Evolutionary conservation across 2,329 filamentous ascomycete genomes (phyloP), one percentile per base, ranked within the genome.

Genomic region (Sporothrix inflata): DNA sequence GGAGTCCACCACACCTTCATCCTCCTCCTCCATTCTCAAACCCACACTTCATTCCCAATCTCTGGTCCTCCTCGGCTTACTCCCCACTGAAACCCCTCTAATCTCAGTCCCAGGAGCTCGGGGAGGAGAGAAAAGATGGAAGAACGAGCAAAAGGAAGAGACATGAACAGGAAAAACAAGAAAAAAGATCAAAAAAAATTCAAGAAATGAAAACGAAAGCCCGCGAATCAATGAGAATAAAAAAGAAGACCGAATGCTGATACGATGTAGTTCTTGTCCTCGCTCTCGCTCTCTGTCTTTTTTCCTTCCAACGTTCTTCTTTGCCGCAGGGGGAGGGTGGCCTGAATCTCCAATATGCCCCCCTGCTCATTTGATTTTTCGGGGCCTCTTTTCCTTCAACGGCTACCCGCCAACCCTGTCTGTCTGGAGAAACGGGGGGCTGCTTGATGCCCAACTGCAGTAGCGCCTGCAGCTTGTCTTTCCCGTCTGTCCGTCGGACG

Each of bases 351-450:
- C 16, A 34, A 40, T 19, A 16, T 21, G 19, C 38, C 49, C 34
- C 34, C 30, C 61, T 67, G 60, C 19, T 65, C 47, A 66, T 67
- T 51, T n/a, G 21, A 47, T 51, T 61, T 47, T 49, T 51, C 49
- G 11, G 24, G 19, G 30, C 34, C 57, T 8, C 57, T 47, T 55
- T 55, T 30, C 63, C 51, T 71, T 68, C 51, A 71, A 71, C 70
- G 63, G 70, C 63, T 71, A 55, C 70, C 63, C 70, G 70, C 51
- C 42, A 51, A 71, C 63, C 70, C 70, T 71, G 70, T 30, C 21
- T 40, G 47, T 65, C 70, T 47, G 70, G 70, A 71, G 70, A 71
- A 57, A 68, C n/a, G 42, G 45, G 45, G 60, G 61, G 24, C 8
- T 53, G 19, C 65, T 53, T 53, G 19, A 7, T 51, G 45, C 47